Evolutionary conservation across 805 yeast genomes (phyloP), one percentile per base, ranked within the genome.

Genomic region (Wickerhamomyces silvicola): DNA sequence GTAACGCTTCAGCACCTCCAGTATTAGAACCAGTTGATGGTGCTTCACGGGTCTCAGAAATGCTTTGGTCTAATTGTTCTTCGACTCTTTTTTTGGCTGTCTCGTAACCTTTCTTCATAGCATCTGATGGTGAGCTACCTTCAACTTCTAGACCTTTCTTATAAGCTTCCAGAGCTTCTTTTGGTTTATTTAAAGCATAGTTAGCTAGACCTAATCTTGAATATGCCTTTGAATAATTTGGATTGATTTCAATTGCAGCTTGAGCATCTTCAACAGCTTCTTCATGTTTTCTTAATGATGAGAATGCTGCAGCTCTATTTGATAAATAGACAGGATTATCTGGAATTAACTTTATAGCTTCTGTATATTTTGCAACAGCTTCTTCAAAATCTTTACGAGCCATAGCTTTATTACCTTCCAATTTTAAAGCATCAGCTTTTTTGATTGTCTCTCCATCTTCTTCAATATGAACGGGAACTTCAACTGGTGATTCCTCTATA

Each of bases 261-360:
- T 81, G 70, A 18, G 97, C 95, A 57, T 92, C 98, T 27, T 65
- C 65, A 24, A 82, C 72, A 3, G 98, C 97, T 41, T 71, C 64
- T 11, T 75, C 81, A 53, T 83, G 88, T 39, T 86, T 66, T 41
- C 75, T 71, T 19, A 72, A 50, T 6, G 95, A 84, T 9, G 95
- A 82, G 60, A 83, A 78, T 3, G 97, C 97, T 26, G 98, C 98
- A 11, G 98, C 97, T 54, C 98, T 78, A 64, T 92, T 92, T 22
- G 97, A 87, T 40, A 72, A 75, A 59, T 80, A 92, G 14, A 92
- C 84, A 12, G 88, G 87, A 56, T 86, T 87, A 12, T 68, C 57
- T 34, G 87, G 76, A 43, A 77, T 68, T 39, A 79, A 59, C 16
- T 61, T 74, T 45, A 92, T 74, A 9, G 97, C 97, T 33, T 74